A percentile compares a stretch with the other conserved stretches of the same genome.
These are phyloP conservation scores for Trypanosoma cruzi DNA, from an alignment of 208 protist genomes.

Conservation along the genomic window DNA sequence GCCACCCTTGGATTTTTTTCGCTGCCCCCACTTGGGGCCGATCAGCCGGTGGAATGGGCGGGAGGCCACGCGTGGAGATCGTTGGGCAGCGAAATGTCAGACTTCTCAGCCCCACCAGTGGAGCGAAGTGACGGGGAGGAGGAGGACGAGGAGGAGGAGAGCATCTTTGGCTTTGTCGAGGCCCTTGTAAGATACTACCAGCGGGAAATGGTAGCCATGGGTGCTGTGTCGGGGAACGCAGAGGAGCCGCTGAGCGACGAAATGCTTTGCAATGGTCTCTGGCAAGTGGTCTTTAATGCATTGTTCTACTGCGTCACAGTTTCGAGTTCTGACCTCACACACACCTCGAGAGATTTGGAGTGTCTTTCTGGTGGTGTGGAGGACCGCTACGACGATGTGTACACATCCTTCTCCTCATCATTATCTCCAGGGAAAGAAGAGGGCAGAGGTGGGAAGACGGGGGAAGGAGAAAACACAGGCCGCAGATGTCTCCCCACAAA, in stretches of 20 bases:
- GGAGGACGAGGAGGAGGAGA: slow-evolving; percentile 20
- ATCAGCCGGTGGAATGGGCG: background rate
- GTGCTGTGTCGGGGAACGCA: background rate
- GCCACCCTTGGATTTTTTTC: slow-evolving; percentile 52
- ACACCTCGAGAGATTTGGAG: slow-evolving; percentile 22
- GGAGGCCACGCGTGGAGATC: too few relatives aligned
- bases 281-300: slow-evolving; percentile 54
- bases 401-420: background rate
- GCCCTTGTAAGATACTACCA: slow-evolving; percentile 20
- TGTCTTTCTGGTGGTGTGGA: slow-evolving; percentile 35
- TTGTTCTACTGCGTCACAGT: slow-evolving; percentile 61
- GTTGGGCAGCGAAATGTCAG: too few relatives aligned
- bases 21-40: slow-evolving; percentile 19
- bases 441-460: background rate
- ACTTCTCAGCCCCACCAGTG: background rate
- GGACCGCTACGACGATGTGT: slow-evolving; percentile 31
- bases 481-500: slow-evolving; percentile 2
- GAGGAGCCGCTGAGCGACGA: background rate
- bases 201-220: background rate
- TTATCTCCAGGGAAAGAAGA: background rate
- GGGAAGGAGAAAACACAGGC: background rate
- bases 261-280: slow-evolving; percentile 18
- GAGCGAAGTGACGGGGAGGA: background rate
- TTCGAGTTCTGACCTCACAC: slow-evolving; percentile 16
- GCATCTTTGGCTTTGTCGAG: slow-evolving; percentile 12